Evolutionary conservation across 176 grass and related monocot species (phyloP).

Genomic region (Cymbopogon citratus): DNA sequence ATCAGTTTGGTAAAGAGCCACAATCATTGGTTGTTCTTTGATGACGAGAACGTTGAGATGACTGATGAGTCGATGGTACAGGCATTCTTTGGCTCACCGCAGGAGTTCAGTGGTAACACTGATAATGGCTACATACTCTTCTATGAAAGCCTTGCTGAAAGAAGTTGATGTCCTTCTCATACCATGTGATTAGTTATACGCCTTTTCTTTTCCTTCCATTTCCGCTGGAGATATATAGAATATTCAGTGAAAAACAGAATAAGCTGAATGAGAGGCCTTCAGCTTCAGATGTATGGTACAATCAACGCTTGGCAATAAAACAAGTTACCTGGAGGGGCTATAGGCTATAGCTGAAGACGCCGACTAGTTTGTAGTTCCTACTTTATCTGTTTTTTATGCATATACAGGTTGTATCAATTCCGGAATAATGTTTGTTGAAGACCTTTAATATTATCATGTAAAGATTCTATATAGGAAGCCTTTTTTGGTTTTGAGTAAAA

Average conservation of each 20-base stretch:
- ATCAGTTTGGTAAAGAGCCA: constrained; percentile 96
- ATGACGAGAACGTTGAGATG: constrained; percentile 94
- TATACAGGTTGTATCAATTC: background rate
- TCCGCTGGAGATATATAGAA: constrained; percentile 17
- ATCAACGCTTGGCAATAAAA: constrained; percentile 26
- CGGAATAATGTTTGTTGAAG: background rate
- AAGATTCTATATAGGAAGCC: constrained; percentile 17
- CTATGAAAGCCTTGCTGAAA: constrained; percentile 67
- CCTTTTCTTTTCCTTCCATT: constrained; percentile 9
- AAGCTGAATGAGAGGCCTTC: constrained; percentile 34
- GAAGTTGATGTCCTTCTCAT: constrained; percentile 29
- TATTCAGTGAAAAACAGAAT: constrained; percentile 31
- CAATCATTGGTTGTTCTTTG: constrained; percentile 91
- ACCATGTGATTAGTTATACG: constrained; percentile 16
- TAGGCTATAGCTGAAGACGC: constrained; percentile 8
- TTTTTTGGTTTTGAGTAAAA: constrained; percentile 14
- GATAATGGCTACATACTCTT: constrained; percentile 96
- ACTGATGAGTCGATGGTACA: constrained; percentile 82
- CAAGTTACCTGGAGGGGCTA: background rate
- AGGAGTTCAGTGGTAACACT: constrained; percentile 88
- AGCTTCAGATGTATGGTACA: constrained; percentile 26
- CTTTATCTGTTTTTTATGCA: constrained; percentile 11
- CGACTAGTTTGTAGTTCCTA: constrained; percentile 9
- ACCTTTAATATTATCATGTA: constrained; percentile 20
- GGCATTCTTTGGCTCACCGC: constrained; percentile 81